Base-by-base conservation (phyloP, 805 yeast genomes). In the Candida caryicola region DNA sequence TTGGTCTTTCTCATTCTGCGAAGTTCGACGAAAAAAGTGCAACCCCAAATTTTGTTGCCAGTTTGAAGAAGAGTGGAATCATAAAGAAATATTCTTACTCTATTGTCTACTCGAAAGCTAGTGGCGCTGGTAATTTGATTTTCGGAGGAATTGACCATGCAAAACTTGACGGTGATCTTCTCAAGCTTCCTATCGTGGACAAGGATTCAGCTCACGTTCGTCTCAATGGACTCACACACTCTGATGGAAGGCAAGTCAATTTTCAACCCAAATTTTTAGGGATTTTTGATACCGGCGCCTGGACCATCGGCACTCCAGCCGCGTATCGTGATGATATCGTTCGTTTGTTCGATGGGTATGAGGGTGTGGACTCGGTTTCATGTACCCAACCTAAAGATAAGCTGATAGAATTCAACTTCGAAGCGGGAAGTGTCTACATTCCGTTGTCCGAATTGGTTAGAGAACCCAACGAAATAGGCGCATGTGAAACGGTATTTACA, bases 1-100 rank as follows among this genome's bases (percentile, higher is more conserved):
- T 43, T 12, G 46, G 46, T 8, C 35, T 43, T 28, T 43, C 42
- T 3, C 23, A 23, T 4, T 27, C 29, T 9, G 21, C 21, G 46
- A 43, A 37, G 17, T 32, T 9, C 25, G 31, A 5, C 36, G 40
- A 4, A 10, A 21, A 7, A 21, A 21, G 9, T 54, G 50, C 37
- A n/a, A n/a, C n/a, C n/a, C 35, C 43, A n/a, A 48, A 46, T 31
- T 37, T 57, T 27, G 47, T 62, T 8, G 44, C 43, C 9, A 43
- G 42, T 15, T 35, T 62, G 28, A 45, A 61, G 44, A 36, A 50
- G 3, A 60, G 52, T 7, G 66, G 64, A 3, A 29, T 47, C n/a
- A 62, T 61, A 16, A 44, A 41, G 4, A 46, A 46, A 35, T 40
- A 44, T 27, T 23, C 53, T 14, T 60, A 52, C 31, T 53, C 67